These are phyloP conservation scores for Ecytonucleospora hepatopenaei DNA, from an alignment of 371 early-diverging fungal species.

Conservation along the genomic window DNA sequence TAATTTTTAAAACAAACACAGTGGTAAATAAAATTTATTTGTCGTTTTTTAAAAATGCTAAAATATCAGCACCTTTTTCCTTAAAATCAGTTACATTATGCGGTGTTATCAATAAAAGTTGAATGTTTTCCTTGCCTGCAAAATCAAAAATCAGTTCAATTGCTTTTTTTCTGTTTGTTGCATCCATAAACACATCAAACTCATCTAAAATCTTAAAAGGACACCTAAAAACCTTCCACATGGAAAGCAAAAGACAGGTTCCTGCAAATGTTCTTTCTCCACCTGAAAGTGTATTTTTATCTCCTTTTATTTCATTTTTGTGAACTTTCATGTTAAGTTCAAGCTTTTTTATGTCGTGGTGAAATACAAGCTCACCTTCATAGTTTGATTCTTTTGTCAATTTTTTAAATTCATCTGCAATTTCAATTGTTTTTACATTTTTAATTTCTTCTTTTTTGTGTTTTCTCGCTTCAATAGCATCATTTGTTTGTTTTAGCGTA, in stretches of 20 bases:
- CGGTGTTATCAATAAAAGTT: constrained; percentile 56
- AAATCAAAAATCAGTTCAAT: constrained; percentile 46
- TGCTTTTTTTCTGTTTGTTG: constrained; percentile 51
- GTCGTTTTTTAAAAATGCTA: constrained; percentile 33
- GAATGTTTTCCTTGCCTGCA: constrained; percentile 30
- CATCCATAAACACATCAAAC: constrained; percentile 97
- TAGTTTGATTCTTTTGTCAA: constrained; percentile 62
- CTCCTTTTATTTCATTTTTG: constrained; percentile 34
- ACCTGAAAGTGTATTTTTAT: constrained; percentile 68
- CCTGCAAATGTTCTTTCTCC: constrained; percentile 98
- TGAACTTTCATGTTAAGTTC: constrained; percentile 60
- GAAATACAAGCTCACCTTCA: constrained; percentile 67
- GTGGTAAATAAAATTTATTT: not conserved
- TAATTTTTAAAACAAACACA: not conserved
- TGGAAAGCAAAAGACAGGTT: constrained; percentile 75
- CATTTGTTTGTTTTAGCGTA: constrained; percentile 25
- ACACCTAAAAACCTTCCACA: constrained; percentile 86
- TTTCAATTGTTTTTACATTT: constrained; percentile 30
- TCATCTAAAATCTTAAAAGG: constrained; percentile 91
- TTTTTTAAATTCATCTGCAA: constrained; percentile 35
- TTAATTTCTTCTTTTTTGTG: constrained; percentile 49
- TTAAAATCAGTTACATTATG: constrained; percentile 41
- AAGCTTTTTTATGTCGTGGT: constrained; percentile 64
- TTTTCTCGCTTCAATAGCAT: constrained; percentile 32
- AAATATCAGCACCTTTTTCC: constrained; percentile 42